Percentiles rank a stretch among this genome's conserved stretches.
Conservation (phyloP, 78 protist species). For the Guillardia theta region DNA sequence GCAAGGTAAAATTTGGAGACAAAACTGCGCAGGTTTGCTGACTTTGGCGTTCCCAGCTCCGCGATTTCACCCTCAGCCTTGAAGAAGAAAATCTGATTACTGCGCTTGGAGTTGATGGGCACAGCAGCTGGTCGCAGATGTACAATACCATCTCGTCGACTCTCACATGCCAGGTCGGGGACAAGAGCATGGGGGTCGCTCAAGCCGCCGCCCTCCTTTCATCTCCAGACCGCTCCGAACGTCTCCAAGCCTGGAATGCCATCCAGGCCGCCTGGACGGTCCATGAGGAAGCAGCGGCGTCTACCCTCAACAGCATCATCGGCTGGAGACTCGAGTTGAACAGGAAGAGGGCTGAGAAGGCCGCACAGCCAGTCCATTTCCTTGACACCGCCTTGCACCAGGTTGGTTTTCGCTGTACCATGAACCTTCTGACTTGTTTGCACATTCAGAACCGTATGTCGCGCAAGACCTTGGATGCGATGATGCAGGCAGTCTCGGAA, state of each 20-base stretch:
- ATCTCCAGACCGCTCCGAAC: not conserved
- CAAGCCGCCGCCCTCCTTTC: not conserved
- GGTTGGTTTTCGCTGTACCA: not conserved
- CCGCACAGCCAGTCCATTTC: not conserved
- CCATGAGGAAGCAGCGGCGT: not conserved
- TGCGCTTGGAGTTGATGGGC: not conserved
- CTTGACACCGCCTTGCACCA: not conserved
- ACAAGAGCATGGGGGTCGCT: not conserved
- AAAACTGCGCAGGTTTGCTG: no score
- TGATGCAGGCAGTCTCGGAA: conserved; percentile 4
- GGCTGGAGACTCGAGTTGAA: conserved; percentile 16
- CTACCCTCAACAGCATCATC: not conserved
- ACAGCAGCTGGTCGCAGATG: not conserved
- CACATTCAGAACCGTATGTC: not conserved
- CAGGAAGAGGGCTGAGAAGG: not conserved
- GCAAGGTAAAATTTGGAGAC: not conserved
- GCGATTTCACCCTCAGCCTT: not conserved
- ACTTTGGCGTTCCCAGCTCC: no score
- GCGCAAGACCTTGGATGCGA: not conserved
- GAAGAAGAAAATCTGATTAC: not conserved
- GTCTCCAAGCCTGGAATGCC: not conserved
- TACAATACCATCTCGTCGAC: not conserved
- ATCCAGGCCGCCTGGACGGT: not conserved
- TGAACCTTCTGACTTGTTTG: no score
- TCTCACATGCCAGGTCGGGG: not conserved